These are phyloP conservation scores for Plantago coronopus DNA, from an alignment of 305 asterid species.

Conservation along the genomic window DNA sequence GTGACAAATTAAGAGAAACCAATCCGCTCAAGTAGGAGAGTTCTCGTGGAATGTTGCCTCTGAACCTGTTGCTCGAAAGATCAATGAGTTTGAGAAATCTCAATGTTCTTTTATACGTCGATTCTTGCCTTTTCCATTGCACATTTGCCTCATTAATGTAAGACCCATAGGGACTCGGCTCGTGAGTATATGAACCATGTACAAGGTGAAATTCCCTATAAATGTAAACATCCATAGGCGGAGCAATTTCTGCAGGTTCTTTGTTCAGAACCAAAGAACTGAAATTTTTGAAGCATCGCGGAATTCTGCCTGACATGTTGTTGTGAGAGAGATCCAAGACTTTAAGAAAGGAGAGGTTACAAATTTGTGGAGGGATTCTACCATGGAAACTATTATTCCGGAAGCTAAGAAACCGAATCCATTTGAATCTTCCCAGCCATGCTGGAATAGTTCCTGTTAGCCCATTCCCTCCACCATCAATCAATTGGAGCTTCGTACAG, in stretches of 20 bases:
- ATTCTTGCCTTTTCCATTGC: constrained; percentile 4
- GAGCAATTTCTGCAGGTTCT: too few species aligned
- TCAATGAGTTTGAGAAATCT: neutral
- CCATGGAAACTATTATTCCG: neutral
- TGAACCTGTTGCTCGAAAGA: constrained; percentile 1
- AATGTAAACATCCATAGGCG: too few species aligned
- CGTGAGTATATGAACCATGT: too few species aligned
- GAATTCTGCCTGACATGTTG: constrained; percentile 7
- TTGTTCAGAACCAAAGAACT: neutral
- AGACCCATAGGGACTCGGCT: too few species aligned
- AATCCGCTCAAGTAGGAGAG: neutral
- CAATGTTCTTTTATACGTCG: neutral
- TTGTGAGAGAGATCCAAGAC: constrained; percentile 1
- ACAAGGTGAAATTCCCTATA: too few species aligned
- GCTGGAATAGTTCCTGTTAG: neutral
- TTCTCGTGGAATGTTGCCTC: neutral
- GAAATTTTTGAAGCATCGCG: constrained; percentile 1
- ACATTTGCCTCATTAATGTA: neutral
- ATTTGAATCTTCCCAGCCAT: constrained; percentile 1
- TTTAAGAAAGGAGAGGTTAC: neutral
- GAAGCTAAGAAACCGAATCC: neutral
- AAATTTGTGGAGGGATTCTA: constrained; percentile 2
- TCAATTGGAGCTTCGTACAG: constrained; percentile 12
- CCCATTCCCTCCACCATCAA: constrained; percentile 18
- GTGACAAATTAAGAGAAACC: constrained; percentile 1